Evolutionary conservation across 768 basidiomycete species (phyloP), one percentile per base, ranked within the genome.

Genomic region (Phlebiopsis flavidoalba): DNA sequence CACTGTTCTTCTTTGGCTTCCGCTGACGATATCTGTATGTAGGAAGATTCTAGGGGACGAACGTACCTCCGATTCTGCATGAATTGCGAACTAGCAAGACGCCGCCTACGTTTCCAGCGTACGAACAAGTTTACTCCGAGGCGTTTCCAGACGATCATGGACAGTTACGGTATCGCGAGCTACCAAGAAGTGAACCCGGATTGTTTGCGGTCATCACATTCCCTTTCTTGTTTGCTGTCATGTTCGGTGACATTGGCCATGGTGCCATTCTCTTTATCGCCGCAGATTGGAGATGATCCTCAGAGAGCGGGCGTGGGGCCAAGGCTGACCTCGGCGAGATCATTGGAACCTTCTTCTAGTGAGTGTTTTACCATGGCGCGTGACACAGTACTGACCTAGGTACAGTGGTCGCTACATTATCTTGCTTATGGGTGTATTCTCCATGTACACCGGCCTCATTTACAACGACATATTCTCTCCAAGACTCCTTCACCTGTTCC

Each of bases 191-290:
- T 95, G 71, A 98, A 98, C 71, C 97, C 19, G 97, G 95, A 57
- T 75, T 98, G 31, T 96, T 96, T 73, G 93, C 93, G 0, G 78
- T 92, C 65, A 78, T 90, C 66, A 97, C 95, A 1, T 97, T 97
- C 85, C 97, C 97, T 0, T 98, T 99, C 85, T 75, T 99, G 65
- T 99, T 98, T 68, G 96, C 94, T 5, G 93, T 99, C 76, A 99
- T 99, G 97, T 99, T 99, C 71, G 97, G 97, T 68, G 97, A 99
- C 74, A 91, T 98, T 69, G 97, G 97, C 3, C 97, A 99, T 75
- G 97, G 94, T 33, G 77, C 84, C 62, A 86, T 98, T 69, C 89
- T 92, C 67, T 81, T 90, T 64, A 69, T 81, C 46, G 84, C 87
- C 17, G 96, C 93, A n/a, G 3, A 60, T 87, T 1, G 86, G 83